A percentile compares a stretch with the other conserved stretches of the same genome.
These are phyloP conservation scores for Aspergillus sp. DNA, from an alignment of 2,329 filamentous ascomycete genomes.

Conservation along the genomic window DNA sequence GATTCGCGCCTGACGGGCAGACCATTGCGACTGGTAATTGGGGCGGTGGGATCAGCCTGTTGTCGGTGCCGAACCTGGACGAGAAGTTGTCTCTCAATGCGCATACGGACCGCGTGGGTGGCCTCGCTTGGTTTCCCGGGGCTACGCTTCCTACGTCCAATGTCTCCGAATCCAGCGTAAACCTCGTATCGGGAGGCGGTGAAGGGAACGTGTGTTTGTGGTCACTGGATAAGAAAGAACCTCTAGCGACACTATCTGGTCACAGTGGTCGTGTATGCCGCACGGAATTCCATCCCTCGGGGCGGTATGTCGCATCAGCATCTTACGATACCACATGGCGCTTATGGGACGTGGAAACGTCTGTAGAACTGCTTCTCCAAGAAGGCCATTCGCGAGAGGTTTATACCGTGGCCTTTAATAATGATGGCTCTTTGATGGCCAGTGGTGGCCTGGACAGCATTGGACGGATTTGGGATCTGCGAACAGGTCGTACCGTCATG, in stretches of 20 bases:
- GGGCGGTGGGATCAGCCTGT: slow-evolving; percentile 82
- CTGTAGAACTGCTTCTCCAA: slow-evolving; percentile 78
- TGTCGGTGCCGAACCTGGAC: slow-evolving; percentile 78
- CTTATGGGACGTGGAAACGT: slow-evolving; percentile 88
- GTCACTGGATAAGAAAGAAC: slow-evolving; percentile 83
- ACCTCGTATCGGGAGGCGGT: slow-evolving; percentile 85
- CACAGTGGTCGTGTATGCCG: slow-evolving; percentile 86
- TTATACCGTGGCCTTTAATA: slow-evolving; percentile 84
- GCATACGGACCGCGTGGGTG: slow-evolving; percentile 85
- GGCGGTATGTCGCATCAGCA: slow-evolving; percentile 83
- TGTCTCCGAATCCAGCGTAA: slow-evolving; percentile 71
- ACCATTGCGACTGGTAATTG: slow-evolving; percentile 88
- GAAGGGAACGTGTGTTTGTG: slow-evolving; percentile 87
- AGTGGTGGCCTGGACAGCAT: slow-evolving; percentile 94
- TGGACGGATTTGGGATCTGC: slow-evolving; percentile 90
- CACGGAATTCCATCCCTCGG: slow-evolving; percentile 91
- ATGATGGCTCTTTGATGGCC: slow-evolving; percentile 83
- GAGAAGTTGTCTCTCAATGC: slow-evolving; percentile 73
- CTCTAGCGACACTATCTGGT: slow-evolving; percentile 75
- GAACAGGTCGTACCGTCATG: slow-evolving; percentile 92
- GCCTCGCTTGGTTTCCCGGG: slow-evolving; percentile 84
- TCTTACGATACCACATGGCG: slow-evolving; percentile 97
- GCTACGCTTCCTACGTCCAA: slow-evolving; percentile 69
- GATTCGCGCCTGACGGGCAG: slow-evolving; percentile 82
- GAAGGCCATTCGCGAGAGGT: slow-evolving; percentile 95